These are phyloP conservation scores for Mucor ambiguus DNA, from an alignment of 371 early-diverging fungal species.

Conservation along the genomic window DNA sequence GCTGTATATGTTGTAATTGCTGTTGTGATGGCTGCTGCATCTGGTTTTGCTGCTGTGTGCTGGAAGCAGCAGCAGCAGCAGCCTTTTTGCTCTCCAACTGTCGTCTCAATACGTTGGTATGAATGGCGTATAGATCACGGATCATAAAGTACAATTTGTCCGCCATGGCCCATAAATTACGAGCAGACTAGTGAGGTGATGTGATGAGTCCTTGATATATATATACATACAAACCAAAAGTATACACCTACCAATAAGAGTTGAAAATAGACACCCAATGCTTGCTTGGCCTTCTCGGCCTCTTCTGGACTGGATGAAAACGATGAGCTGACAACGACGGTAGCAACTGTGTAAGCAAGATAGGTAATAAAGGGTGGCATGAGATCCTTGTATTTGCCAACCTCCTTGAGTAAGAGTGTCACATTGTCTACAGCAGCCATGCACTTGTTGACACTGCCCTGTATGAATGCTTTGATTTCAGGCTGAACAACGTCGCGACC, in stretches of 20 bases:
- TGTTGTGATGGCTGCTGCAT: not conserved
- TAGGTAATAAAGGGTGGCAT: constrained; percentile 58
- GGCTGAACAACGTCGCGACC: constrained; percentile 37
- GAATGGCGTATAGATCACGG: constrained; percentile 61
- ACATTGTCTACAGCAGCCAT: constrained; percentile 53
- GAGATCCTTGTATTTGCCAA: constrained; percentile 32
- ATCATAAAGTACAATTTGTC: constrained; percentile 65
- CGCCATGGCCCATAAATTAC: constrained; percentile 64
- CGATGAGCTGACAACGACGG: constrained; percentile 57
- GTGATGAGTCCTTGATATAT: too few species aligned
- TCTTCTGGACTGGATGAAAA: constrained; percentile 48
- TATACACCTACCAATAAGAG: constrained; percentile 39
- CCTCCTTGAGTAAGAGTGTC: constrained; percentile 43
- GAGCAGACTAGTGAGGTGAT: constrained; percentile 53
- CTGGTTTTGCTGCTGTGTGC: not conserved
- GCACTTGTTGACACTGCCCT: constrained; percentile 48
- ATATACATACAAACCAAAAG: too few species aligned
- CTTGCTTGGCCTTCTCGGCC: constrained; percentile 47
- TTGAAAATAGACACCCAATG: constrained; percentile 53
- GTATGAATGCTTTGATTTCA: constrained; percentile 40
- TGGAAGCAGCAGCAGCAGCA: too few species aligned
- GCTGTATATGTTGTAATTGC: not conserved
- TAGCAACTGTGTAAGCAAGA: constrained; percentile 58
- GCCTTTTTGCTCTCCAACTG: not conserved
- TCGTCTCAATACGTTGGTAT: constrained; percentile 28